These are phyloP conservation scores for Ceratocystis cacaofunesta DNA, from an alignment of 2,329 filamentous ascomycete genomes.

Conservation along the genomic window DNA sequence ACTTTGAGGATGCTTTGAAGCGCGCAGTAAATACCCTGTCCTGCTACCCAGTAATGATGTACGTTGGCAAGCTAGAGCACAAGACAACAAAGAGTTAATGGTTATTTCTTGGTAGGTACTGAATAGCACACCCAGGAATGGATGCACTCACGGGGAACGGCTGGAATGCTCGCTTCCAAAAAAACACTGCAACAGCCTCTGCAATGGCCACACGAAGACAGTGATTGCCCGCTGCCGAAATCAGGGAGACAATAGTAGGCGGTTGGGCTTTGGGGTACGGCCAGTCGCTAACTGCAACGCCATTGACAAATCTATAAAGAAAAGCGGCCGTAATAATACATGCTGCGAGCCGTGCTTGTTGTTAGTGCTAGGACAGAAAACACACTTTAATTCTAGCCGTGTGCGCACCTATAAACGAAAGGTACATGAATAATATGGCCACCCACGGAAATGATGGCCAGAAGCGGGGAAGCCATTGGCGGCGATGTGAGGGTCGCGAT, in stretches of 20 bases:
- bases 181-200: constrained; percentile 16
- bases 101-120: not conserved
- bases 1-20: constrained; percentile 11
- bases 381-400: too few relatives aligned
- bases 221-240: constrained; percentile 12
- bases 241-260: constrained; percentile 13
- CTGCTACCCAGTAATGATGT: constrained; percentile 16
- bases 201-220: constrained; percentile 12
- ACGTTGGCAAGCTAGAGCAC: constrained; percentile 14
- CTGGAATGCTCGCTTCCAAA: constrained; percentile 13
- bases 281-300: constrained; percentile 14
- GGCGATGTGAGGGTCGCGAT: constrained; percentile 11
- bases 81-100: not conserved
- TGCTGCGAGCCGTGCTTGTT: not conserved
- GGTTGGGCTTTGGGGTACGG: constrained; percentile 14
- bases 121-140: not conserved
- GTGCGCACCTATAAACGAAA: constrained; percentile 11
- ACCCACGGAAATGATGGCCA: constrained; percentile 16
- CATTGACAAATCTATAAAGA: constrained; percentile 14
- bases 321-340: constrained; percentile 13
- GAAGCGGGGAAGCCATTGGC: constrained; percentile 15
- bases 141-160: constrained; percentile 14
- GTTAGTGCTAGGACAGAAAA: not conserved
- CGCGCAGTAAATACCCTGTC: constrained; percentile 11
- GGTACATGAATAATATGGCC: constrained; percentile 12